phyloP scores from a whole-genome alignment of 2,329 filamentous ascomycete species.

The Fusarium metavorans region DNA sequence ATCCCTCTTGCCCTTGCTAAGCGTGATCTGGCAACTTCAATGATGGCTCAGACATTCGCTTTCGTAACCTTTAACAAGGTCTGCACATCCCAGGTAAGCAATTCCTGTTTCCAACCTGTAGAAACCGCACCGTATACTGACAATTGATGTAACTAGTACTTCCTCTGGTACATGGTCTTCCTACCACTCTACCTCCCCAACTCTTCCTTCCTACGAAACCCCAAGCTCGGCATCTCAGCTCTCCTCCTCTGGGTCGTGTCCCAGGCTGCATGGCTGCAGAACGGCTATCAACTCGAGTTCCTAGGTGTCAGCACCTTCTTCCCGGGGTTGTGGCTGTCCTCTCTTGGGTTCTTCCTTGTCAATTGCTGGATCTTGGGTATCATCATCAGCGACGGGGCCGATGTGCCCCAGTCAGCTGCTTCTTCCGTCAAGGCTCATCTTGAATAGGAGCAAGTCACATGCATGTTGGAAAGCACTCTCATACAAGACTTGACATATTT shows the following conservation, averaged over 20 bases:
- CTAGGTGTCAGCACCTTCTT: conserved; percentile 86
- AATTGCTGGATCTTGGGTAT: conserved; percentile 91
- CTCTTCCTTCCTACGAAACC: conserved; percentile 76
- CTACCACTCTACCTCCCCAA: conserved; percentile 89
- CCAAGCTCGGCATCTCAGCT: conserved; percentile 72
- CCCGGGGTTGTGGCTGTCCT: conserved; percentile 83
- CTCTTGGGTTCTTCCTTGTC: conserved; percentile 82
- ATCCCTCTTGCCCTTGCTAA: conserved; percentile 84
- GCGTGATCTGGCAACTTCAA: conserved; percentile 81
- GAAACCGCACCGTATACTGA: conserved; percentile 19
- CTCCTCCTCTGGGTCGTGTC: conserved; percentile 79
- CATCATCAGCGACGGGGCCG: conserved; percentile 74
- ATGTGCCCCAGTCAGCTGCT: neutral
- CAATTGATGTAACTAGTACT: conserved; percentile 74
- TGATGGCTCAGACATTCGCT: conserved; percentile 96
- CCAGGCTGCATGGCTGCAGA: conserved; percentile 82
- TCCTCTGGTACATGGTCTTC: conserved; percentile 97
- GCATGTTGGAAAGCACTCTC: neutral
- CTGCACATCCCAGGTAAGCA: conserved; percentile 90
- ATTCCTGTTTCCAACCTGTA: neutral
- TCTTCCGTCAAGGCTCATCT: conserved; percentile 36
- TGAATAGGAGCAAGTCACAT: conserved; percentile 22
- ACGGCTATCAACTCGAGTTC: conserved; percentile 82
- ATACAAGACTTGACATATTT: neutral
- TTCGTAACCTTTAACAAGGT: conserved; percentile 99